Evolutionary conservation across 805 yeast species (phyloP).

Genomic region (Ogataea polymorpha): DNA sequence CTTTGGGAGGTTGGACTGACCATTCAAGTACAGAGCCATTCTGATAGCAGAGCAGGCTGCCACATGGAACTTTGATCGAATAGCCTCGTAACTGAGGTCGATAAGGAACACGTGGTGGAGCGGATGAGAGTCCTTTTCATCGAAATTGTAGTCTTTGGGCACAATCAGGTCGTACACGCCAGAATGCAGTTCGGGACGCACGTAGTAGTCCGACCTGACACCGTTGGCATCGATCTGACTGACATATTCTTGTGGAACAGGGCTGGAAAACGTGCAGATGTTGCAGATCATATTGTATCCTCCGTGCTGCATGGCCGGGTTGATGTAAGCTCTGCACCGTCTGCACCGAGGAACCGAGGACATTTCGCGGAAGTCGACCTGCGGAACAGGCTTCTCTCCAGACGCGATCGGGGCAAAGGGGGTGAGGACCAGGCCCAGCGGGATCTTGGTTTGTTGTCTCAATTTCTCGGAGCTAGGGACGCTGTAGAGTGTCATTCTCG

Average conservation of each 20-base stretch:
- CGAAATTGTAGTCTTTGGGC: slow-evolving; percentile 65
- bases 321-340: slow-evolving; percentile 87
- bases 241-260: slow-evolving; percentile 63
- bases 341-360: slow-evolving; percentile 84
- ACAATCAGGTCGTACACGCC: slow-evolving; percentile 88
- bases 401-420: slow-evolving; percentile 71
- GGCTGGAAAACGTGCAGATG: slow-evolving; percentile 75
- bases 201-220: slow-evolving; percentile 57
- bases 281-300: slow-evolving; percentile 75
- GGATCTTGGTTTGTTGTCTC: slow-evolving; percentile 67
- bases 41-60: slow-evolving; percentile 71
- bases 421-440: slow-evolving; percentile 74
- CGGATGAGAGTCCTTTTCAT: slow-evolving; percentile 38
- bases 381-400: slow-evolving; percentile 59
- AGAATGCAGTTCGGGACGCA: slow-evolving; percentile 70
- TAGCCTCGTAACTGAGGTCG: slow-evolving; percentile 62
- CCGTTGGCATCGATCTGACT: slow-evolving; percentile 61
- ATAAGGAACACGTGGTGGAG: slow-evolving; percentile 70
- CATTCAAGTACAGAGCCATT: slow-evolving; percentile 42
- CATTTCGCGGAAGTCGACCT: slow-evolving; percentile 53
- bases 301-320: slow-evolving; percentile 73
- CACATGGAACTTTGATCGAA: slow-evolving; percentile 56
- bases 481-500: slow-evolving; percentile 76
- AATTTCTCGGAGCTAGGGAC: slow-evolving; percentile 74
- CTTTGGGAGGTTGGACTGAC: slow-evolving; percentile 30